Percentiles rank a stretch among this genome's conserved stretches.
phyloP scores from a whole-genome alignment of 1,284 basidiomycete species.

The Ustilago curta region DNA sequence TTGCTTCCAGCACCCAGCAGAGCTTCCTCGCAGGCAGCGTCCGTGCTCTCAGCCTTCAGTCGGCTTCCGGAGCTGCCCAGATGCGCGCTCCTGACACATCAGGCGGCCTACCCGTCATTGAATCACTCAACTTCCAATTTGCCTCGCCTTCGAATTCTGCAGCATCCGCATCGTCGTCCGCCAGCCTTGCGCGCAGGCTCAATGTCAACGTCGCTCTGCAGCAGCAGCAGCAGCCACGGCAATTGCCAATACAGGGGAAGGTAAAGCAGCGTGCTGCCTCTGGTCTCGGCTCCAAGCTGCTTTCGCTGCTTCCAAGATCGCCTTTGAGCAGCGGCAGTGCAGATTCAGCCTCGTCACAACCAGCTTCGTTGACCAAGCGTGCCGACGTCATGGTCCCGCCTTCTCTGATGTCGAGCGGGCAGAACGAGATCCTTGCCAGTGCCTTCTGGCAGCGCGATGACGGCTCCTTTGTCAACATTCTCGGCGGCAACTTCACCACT shows the following conservation, averaged over 20 bases:
- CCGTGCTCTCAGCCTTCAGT: slow-evolving; percentile 68
- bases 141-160: slow-evolving; percentile 75
- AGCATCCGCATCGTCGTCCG: slow-evolving; percentile 25
- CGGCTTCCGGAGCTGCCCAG: slow-evolving; percentile 71
- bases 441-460: slow-evolving; percentile 86
- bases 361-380: slow-evolving; percentile 36
- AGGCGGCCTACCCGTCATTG: slow-evolving; percentile 61
- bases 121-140: slow-evolving; percentile 62
- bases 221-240: slow-evolving; percentile 17
- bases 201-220: neutral
- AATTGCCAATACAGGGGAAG: neutral
- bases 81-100: slow-evolving; percentile 64
- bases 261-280: slow-evolving; percentile 13
- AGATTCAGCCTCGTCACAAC: neutral
- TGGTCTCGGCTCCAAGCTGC: slow-evolving; percentile 29
- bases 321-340: neutral
- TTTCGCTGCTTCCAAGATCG: slow-evolving; percentile 34
- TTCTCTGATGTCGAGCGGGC: slow-evolving; percentile 73
- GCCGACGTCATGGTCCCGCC: slow-evolving; percentile 60
- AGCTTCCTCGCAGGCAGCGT: slow-evolving; percentile 71
- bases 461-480: slow-evolving; percentile 74
- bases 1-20: slow-evolving; percentile 71
- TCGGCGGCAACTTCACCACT: slow-evolving; percentile 91
- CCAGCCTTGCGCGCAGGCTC: slow-evolving; percentile 28
- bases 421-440: slow-evolving; percentile 86